Evolutionary conservation across 2,329 filamentous ascomycete species (phyloP), one percentile per base, ranked within the genome.

Genomic region (Aspergillus luchuensis): DNA sequence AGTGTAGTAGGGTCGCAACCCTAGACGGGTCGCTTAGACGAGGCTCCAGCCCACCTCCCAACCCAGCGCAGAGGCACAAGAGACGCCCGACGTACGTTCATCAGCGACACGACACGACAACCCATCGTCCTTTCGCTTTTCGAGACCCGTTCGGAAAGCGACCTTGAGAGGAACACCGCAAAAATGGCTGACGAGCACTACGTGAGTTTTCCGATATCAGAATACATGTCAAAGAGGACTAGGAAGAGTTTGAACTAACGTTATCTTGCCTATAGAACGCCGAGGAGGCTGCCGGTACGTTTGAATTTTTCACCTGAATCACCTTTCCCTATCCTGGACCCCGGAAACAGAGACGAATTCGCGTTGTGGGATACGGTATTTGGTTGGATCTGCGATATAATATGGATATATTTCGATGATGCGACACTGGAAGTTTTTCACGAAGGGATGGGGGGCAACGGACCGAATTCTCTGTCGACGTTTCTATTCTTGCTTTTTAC

Each of bases 141-240:
- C 77, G 75, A 79, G 72, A 72, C 66, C 66, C 72, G 71, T 72
- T 77, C 78, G 77, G 71, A 75, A 78, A 76, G 79, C 77, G 75
- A 74, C 71, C 71, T 70, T 66, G 70, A 74, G 74, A 78, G 73
- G 75, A 76, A 74, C 67, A 73, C 71, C 81, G 83, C 84, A 85
- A 90, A 80, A 84, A 94, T 94, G 91, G 91, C 91, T 88, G 91
- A 94, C 86, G 79, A 82, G 75, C 89, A 92, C 85, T 95, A 95
- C 85, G 91, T 93, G 86, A 82, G 90, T 90, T 69, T 63, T 62
- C 33, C 28, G n/a, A 39, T 43, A 38, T 41, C 17, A n/a, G 28
- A 54, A 36, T 38, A 23, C 19, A 17, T 15, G 2, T 19, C 17
- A 38, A 2, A 23, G 28, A 6, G 19, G 11, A 36, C 5, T 36